Conservation (phyloP, 139 green algal genomes). For the Coelastrella sp. region DNA sequence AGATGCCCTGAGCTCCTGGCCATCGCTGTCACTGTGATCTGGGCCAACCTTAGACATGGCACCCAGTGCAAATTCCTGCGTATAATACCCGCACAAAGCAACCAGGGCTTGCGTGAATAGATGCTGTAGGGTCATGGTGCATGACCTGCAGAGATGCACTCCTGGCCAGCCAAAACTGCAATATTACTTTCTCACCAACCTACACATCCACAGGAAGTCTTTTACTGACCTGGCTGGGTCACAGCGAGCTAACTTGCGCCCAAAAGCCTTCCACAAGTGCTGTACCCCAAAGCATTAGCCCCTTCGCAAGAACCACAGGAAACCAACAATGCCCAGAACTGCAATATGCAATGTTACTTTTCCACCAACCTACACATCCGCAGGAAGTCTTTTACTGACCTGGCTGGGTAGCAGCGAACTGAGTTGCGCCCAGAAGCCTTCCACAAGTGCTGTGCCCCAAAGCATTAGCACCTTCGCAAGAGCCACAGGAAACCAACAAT, state of each 20-base stretch:
- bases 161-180: not conserved
- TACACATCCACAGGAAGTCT: too few species aligned
- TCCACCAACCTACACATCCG: not conserved
- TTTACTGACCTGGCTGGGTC: conserved; percentile 21
- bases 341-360: not conserved
- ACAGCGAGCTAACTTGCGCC: conserved; percentile 70
- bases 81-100: not conserved
- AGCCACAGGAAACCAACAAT: too few species aligned
- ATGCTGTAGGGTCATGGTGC: not conserved
- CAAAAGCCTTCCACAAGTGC: conserved; percentile 92
- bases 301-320: too few species aligned
- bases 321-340: not conserved
- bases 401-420: conserved; percentile 44
- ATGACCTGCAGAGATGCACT: not conserved
- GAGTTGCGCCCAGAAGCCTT: conserved; percentile 92
- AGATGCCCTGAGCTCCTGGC: conserved; percentile 2
- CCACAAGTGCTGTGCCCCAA: too few species aligned
- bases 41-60: conserved; percentile 58
- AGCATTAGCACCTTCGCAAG: too few species aligned
- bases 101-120: not conserved
- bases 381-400: not conserved
- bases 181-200: not conserved
- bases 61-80: conserved; percentile 61
- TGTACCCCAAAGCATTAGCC: too few species aligned
- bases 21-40: conserved; percentile 53